Percentiles rank a stretch among this genome's conserved stretches.
Conservation (phyloP, 352 stramenopile species). For the Globisporangium recalcitrans region DNA sequence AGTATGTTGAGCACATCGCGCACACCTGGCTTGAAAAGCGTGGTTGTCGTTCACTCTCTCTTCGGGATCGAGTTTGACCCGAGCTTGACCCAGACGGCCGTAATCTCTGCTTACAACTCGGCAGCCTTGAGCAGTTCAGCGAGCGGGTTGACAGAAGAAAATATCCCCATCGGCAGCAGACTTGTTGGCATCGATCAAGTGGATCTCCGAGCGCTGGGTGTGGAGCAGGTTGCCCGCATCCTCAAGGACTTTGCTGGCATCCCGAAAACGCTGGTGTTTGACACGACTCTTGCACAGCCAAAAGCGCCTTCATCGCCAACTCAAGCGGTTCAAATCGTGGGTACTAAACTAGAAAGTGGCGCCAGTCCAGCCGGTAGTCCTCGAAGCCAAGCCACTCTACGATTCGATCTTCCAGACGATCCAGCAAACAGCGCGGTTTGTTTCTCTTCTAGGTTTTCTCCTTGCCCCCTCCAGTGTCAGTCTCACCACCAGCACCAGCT, state of each 20-base stretch:
- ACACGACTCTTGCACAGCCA: conserved; percentile 12
- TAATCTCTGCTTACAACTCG: conserved; percentile 20
- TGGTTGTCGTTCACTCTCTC: conserved; percentile 21
- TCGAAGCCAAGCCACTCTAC: neutral
- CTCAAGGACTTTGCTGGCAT: conserved; percentile 26
- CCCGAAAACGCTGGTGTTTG: conserved; percentile 34
- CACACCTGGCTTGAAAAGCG: conserved; percentile 12
- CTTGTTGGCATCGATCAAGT: conserved; percentile 43
- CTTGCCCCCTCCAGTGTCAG: neutral
- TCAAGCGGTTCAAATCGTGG: neutral
- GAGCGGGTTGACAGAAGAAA: conserved; percentile 18
- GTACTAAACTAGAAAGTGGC: neutral
- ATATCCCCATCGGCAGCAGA: conserved; percentile 35
- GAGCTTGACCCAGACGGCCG: conserved; percentile 8
- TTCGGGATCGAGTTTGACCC: conserved; percentile 34
- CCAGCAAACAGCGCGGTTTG: neutral
- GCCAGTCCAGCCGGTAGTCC: conserved; percentile 1
- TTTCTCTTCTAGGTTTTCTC: neutral
- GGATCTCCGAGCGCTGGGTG: conserved; percentile 31
- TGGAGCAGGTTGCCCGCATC: conserved; percentile 31
- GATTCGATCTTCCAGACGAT: neutral
- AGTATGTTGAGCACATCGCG: conserved; percentile 23
- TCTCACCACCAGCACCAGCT: neutral
- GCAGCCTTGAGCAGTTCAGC: neutral
- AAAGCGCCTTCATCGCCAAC: neutral